A percentile compares a stretch with the other conserved stretches of the same genome.
Evolutionary conservation across 2,329 filamentous ascomycete species (phyloP).

Genomic region (Neonectria magnoliae): DNA sequence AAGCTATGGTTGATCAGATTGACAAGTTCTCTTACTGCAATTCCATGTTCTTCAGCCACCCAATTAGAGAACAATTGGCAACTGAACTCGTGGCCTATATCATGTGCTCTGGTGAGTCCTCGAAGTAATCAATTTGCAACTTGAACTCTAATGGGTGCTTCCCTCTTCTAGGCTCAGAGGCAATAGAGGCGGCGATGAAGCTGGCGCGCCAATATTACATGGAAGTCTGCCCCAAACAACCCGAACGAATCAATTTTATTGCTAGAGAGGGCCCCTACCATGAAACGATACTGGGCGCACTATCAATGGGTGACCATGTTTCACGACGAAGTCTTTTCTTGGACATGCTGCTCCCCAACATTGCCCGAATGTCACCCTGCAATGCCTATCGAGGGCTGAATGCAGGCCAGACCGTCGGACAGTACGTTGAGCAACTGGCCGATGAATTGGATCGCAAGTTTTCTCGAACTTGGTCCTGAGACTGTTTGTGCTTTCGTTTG

Average conservation of each 20-base stretch:
- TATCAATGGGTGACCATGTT: constrained; percentile 61
- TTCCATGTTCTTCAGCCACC: constrained; percentile 35
- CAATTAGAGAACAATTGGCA: constrained; percentile 33
- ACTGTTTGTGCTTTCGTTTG: constrained; percentile 76
- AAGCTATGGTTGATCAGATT: constrained; percentile 34
- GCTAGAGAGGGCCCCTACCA: constrained; percentile 76
- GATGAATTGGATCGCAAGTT: constrained; percentile 75
- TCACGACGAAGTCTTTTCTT: constrained; percentile 36
- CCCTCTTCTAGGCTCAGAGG: constrained; percentile 57
- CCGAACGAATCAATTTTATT: constrained; percentile 71
- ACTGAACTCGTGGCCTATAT: constrained; percentile 47
- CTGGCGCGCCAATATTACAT: constrained; percentile 57
- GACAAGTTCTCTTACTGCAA: constrained; percentile 34
- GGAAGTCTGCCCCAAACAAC: constrained; percentile 57
- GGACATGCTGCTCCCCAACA: constrained; percentile 33
- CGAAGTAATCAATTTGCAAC: neutral
- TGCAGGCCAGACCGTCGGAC: constrained; percentile 45
- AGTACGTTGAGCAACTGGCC: constrained; percentile 43
- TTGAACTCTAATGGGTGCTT: neutral
- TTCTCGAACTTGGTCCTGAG: constrained; percentile 69
- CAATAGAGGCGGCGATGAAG: constrained; percentile 57
- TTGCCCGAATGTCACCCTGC: constrained; percentile 37
- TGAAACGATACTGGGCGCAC: constrained; percentile 73
- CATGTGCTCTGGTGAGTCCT: constrained; percentile 47
- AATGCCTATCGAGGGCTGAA: constrained; percentile 27